These are phyloP conservation scores for Papilionanthe hybrid DNA, from an alignment of 116 monocot species.

Conservation along the genomic window DNA sequence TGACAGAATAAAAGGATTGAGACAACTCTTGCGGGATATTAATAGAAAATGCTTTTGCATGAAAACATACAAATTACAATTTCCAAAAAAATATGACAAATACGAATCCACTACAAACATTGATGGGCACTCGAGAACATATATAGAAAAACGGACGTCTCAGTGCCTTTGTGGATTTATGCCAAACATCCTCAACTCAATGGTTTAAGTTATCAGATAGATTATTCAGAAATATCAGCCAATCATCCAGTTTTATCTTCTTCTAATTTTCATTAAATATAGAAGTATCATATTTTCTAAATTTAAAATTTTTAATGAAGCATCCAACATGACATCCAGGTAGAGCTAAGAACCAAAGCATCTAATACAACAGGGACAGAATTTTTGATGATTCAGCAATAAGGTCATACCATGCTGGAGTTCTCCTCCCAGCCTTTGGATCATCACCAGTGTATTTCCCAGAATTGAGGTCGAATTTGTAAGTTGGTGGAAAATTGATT, in stretches of 20 bases:
- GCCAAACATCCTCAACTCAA: background rate
- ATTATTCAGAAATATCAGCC: background rate
- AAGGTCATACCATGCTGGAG: constrained; percentile 79
- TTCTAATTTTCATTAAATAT: background rate
- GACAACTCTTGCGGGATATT: too few species aligned
- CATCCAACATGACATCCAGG: too few species aligned
- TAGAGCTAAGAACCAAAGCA: background rate
- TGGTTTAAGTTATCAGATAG: background rate
- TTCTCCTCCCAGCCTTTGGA: constrained; percentile 62
- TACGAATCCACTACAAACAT: background rate
- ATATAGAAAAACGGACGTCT: background rate
- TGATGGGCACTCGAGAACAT: background rate
- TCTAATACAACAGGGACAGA: background rate
- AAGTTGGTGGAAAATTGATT: constrained; percentile 82
- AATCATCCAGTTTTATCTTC: background rate
- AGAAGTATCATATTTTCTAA: background rate
- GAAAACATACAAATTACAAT: too few species aligned
- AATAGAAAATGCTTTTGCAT: too few species aligned
- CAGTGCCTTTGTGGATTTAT: background rate
- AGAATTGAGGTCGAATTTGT: constrained; percentile 74
- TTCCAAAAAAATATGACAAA: background rate
- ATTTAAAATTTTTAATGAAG: too few species aligned
- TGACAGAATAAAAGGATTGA: background rate
- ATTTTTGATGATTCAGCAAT: background rate
- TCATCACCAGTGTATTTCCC: constrained; percentile 58